Conservation (phyloP, 164 flowering plant genomes). For the Liriodendron chinense region DNA sequence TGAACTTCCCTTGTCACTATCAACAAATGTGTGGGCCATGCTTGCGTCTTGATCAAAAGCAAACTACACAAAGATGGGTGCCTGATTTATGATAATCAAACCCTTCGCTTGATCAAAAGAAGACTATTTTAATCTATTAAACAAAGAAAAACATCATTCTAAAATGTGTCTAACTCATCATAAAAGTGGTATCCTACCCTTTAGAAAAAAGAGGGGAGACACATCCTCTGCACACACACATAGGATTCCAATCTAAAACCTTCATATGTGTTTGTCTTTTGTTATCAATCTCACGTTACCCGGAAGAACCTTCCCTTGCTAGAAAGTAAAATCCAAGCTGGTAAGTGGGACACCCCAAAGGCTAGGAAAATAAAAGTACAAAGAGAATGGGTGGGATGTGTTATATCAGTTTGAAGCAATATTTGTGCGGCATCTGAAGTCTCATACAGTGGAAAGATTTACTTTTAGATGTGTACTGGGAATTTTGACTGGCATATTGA, state of each 20-base stretch:
- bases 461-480: conserved; percentile 22
- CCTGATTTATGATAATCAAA: background rate
- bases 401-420: conserved; percentile 24
- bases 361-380: conserved; percentile 8
- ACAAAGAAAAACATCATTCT: background rate
- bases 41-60: background rate
- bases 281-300: conserved; percentile 15
- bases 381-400: conserved; percentile 13
- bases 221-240: conserved; percentile 38
- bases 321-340: conserved; percentile 11
- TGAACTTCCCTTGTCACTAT: conserved; percentile 25
- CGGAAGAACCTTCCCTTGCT: conserved; percentile 27
- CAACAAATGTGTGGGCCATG: conserved; percentile 14
- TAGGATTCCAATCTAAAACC: conserved; percentile 43
- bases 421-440: conserved; percentile 30
- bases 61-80: background rate
- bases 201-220: conserved; percentile 2
- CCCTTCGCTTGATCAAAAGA: background rate
- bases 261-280: conserved; percentile 21
- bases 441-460: conserved; percentile 25
- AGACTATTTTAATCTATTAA: background rate
- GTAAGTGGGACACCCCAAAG: conserved; percentile 22
- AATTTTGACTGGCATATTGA: conserved; percentile 21
- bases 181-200: background rate
- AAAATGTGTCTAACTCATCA: conserved; percentile 21